These are phyloP conservation scores for Fibroporia radiculosa DNA, from an alignment of 768 basidiomycete species.

Conservation along the genomic window DNA sequence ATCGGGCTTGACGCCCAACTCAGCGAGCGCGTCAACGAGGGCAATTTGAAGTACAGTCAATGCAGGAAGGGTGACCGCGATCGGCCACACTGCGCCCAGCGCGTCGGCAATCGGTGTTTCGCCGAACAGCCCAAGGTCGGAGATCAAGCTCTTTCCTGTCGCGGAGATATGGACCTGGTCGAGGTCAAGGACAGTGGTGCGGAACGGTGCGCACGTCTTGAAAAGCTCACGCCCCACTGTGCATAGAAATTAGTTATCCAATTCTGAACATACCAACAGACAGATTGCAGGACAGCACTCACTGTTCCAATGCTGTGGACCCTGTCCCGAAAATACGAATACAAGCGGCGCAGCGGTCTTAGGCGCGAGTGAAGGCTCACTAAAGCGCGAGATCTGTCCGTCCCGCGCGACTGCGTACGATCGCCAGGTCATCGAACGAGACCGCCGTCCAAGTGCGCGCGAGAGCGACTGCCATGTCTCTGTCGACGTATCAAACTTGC, in stretches of 20 bases:
- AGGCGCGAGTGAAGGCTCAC: not conserved
- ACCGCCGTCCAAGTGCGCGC: conserved; percentile 4
- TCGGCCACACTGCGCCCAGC: conserved; percentile 21
- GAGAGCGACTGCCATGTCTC: not conserved
- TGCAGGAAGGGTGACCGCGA: conserved; percentile 32
- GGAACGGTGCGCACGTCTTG: conserved; percentile 27
- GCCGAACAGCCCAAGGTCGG: conserved; percentile 30
- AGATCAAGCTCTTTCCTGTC: conserved; percentile 30
- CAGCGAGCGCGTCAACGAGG: conserved; percentile 30
- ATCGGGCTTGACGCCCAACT: conserved; percentile 30
- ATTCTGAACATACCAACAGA: not conserved
- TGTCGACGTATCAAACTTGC: not conserved
- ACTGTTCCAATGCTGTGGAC: conserved; percentile 33
- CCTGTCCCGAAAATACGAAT: conserved; percentile 34
- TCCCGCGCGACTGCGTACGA: conserved; percentile 7
- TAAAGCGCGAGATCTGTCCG: not conserved
- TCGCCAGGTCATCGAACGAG: conserved; percentile 11
- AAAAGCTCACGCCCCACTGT: conserved; percentile 35
- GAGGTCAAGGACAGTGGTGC: conserved; percentile 28
- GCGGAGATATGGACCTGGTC: conserved; percentile 25
- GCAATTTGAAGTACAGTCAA: conserved; percentile 42
- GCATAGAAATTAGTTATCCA: not conserved
- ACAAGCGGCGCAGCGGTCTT: conserved; percentile 18
- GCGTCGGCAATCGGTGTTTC: conserved; percentile 2
- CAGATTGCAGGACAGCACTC: conserved; percentile 9